Base-by-base conservation (phyloP, 192 early-diverging fungal species). In the Coemansia sp. region DNA sequence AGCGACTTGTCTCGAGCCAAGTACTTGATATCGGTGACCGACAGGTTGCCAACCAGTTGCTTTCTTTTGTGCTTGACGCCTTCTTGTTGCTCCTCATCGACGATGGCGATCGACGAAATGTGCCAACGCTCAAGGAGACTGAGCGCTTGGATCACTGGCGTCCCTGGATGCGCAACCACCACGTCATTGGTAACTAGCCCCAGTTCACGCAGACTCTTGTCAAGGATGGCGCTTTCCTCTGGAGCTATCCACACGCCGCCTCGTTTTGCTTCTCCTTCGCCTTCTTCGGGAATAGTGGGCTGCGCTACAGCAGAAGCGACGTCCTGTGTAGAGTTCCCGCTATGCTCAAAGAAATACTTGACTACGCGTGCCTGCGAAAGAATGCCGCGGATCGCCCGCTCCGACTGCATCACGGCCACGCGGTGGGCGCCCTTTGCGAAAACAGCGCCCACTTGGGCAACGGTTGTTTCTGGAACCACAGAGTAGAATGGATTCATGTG, bases 401-500 rank as follows among this genome's bases (percentile, higher is more conserved):
- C 72, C 18, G 77, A 73, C 63, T 89, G 74, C 83, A 92, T 85
- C 3, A 95, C 90, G 0, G 89, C 89, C 20, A 95, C 91, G 65
- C 93, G 87, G 67, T 95, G 93, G 23, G 89, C 89, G 30, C 91
- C 90, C 64, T 84, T 84, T 5, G 88, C 88, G 72, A 95, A 92
- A 33, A 92, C 85, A 43, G 87, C 86, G 3, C 89, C 88, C 21
- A 91, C 84, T 45, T 91, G 88, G 9, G 88, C 73, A 2, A 95
- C 66, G 0, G 88, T 89, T 23, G 93, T 88, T 63, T 93, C 91
- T n/a, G 86, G 85, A 51, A 91, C 57, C 14, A 93, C 89, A 20
- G 89, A 89, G 69, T 92, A 93, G 68, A 94, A 95, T 23, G 93
- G 92, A 63, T 95, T 92, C 60, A 88, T 86, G 30, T 88, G 85